A percentile compares a stretch with the other conserved stretches of the same genome.
Evolutionary conservation across 2,329 filamentous ascomycete genomes (phyloP).

Genomic region (Kalmusia sp.): DNA sequence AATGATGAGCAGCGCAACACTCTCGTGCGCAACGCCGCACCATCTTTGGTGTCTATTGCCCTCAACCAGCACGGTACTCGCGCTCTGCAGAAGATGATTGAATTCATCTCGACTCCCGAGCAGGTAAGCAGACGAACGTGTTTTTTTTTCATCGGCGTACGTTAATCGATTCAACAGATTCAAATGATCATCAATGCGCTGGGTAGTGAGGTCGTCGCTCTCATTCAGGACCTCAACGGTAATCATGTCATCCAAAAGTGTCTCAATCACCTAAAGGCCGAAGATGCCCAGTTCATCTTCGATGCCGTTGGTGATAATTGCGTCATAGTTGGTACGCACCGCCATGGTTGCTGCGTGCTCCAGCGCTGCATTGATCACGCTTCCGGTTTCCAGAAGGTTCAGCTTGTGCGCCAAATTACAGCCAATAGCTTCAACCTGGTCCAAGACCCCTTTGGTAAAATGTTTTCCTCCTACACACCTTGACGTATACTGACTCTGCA

Average conservation of each 20-base stretch:
- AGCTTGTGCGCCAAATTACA: slow-evolving; percentile 87
- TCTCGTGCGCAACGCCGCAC: slow-evolving; percentile 87
- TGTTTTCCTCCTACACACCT: too few species aligned
- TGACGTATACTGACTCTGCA: too few species aligned
- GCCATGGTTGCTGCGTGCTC: slow-evolving; percentile 96
- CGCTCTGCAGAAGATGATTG: slow-evolving; percentile 99
- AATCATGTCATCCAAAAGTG: slow-evolving; percentile 99
- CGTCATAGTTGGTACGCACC: slow-evolving; percentile 91
- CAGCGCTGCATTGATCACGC: slow-evolving; percentile 99
- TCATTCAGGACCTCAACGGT: slow-evolving; percentile 97
- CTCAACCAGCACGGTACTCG: slow-evolving; percentile 97
- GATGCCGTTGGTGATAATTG: slow-evolving; percentile 88
- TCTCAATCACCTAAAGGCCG: slow-evolving; percentile 85
- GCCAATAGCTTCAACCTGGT: slow-evolving; percentile 86
- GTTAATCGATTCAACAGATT: slow-evolving; percentile 55
- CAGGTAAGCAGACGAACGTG: slow-evolving; percentile 58
- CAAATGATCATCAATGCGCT: slow-evolving; percentile 87
- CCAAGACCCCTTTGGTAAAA: slow-evolving; percentile 95
- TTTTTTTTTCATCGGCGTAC: background rate
- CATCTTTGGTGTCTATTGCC: slow-evolving; percentile 89
- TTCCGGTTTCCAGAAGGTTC: slow-evolving; percentile 84
- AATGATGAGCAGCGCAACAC: slow-evolving; percentile 94
- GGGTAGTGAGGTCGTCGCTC: slow-evolving; percentile 82
- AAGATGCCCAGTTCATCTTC: slow-evolving; percentile 95
- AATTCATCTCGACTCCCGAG: slow-evolving; percentile 84